phyloP scores from a whole-genome alignment of 108 stramenopile genomes.

The Cylindrotheca fusiformis region DNA sequence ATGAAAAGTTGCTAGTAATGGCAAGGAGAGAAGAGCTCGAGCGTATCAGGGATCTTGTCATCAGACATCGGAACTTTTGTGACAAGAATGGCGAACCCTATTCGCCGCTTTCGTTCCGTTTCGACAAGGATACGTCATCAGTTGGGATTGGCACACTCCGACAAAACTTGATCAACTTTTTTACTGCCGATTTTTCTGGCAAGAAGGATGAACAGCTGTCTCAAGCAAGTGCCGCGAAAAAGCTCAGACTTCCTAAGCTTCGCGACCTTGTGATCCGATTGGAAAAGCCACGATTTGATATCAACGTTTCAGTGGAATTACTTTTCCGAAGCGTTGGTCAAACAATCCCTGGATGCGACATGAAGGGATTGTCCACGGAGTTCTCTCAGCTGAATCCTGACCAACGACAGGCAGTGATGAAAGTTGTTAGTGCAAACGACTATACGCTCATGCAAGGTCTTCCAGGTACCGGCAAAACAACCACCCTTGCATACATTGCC shows the following conservation, averaged over 20 bases:
- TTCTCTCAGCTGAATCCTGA: slow-evolving; percentile 67
- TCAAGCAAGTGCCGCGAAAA: neutral
- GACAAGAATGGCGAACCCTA: neutral
- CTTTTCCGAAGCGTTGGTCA: slow-evolving; percentile 24
- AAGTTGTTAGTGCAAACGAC: slow-evolving; percentile 67
- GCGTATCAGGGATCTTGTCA: slow-evolving; percentile 41
- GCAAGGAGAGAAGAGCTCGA: slow-evolving; percentile 42
- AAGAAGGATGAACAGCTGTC: slow-evolving; percentile 7
- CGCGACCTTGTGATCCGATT: slow-evolving; percentile 40
- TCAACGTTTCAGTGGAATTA: slow-evolving; percentile 10
- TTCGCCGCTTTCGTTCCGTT: slow-evolving; percentile 39
- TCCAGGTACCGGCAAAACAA: slow-evolving; percentile 89
- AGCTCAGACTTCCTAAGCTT: slow-evolving; percentile 33
- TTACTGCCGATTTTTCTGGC: slow-evolving; percentile 27
- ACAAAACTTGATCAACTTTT: slow-evolving; percentile 72
- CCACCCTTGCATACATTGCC: slow-evolving; percentile 81
- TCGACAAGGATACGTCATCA: slow-evolving; percentile 69
- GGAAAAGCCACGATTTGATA: slow-evolving; percentile 29
- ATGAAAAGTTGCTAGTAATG: slow-evolving; percentile 38
- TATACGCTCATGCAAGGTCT: slow-evolving; percentile 82
- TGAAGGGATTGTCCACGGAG: slow-evolving; percentile 44
- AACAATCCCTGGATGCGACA: slow-evolving; percentile 57
- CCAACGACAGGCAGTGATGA: slow-evolving; percentile 71
- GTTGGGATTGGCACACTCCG: slow-evolving; percentile 64
- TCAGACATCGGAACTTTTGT: slow-evolving; percentile 8